A percentile compares a stretch with the other conserved stretches of the same genome.
Evolutionary conservation across 2,329 filamentous ascomycete genomes (phyloP).

Genomic region (Ascochyta pisi): DNA sequence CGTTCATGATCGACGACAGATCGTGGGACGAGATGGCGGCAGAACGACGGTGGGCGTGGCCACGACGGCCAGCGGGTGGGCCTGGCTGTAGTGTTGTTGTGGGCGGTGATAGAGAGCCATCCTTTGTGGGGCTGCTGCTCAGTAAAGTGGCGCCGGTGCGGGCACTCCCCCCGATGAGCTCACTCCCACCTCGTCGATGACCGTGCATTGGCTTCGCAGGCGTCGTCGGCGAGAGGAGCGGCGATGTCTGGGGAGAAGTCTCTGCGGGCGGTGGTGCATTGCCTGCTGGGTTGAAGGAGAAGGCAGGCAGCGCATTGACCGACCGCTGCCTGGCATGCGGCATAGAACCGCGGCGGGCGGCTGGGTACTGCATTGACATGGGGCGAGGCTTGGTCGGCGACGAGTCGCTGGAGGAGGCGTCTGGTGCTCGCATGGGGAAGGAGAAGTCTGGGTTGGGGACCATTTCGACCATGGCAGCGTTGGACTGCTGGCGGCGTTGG

Average conservation of each 20-base stretch:
- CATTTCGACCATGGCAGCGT: constrained; percentile 51
- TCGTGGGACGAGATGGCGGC: constrained; percentile 84
- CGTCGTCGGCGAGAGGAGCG: constrained; percentile 47
- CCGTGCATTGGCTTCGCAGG: constrained; percentile 63
- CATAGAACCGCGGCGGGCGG: constrained; percentile 43
- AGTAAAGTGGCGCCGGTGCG: constrained; percentile 61
- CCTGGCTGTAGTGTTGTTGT: constrained; percentile 57
- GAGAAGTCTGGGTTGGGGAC: constrained; percentile 58
- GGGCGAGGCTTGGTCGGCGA: constrained; percentile 44
- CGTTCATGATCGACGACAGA: constrained; percentile 71
- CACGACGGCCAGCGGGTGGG: constrained; percentile 64
- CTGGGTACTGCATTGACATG: constrained; percentile 49
- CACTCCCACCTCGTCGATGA: constrained; percentile 80
- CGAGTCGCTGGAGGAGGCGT: constrained; percentile 37
- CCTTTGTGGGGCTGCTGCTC: constrained; percentile 74
- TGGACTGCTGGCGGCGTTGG: constrained; percentile 43
- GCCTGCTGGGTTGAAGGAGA: constrained; percentile 58
- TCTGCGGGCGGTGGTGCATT: constrained; percentile 38
- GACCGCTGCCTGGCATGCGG: constrained; percentile 51
- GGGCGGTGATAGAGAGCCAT: constrained; percentile 64
- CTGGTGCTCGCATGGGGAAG: constrained; percentile 52
- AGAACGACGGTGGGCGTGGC: constrained; percentile 83
- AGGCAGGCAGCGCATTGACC: constrained; percentile 54
- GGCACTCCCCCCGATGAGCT: constrained; percentile 80
- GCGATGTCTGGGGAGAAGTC: constrained; percentile 49